These are phyloP conservation scores for Tinospora cordifolia DNA, from an alignment of 164 flowering plant species.

Conservation along the genomic window DNA sequence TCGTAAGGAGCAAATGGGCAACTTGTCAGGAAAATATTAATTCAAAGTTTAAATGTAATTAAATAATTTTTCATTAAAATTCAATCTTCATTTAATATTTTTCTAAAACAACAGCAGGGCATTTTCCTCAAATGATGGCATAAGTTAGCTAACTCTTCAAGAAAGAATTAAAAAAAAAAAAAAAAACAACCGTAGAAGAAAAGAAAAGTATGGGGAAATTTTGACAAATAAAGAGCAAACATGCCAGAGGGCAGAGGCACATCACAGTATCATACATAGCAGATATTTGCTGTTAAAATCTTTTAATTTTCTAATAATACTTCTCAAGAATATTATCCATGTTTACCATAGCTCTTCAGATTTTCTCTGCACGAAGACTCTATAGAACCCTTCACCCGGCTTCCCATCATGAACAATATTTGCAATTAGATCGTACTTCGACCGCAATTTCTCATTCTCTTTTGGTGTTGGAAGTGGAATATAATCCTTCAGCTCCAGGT, in stretches of 20 bases:
- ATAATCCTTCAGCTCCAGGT: constrained; percentile 89
- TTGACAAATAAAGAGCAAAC: background rate
- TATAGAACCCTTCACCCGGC: constrained; percentile 85
- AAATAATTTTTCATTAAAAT: too few relatives aligned
- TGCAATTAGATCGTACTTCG: constrained; percentile 92
- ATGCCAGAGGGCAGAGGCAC: too few relatives aligned
- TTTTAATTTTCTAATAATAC: background rate
- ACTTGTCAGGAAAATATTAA: too few relatives aligned
- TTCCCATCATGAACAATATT: constrained; percentile 98
- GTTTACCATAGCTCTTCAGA: constrained; percentile 88
- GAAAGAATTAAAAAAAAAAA: too few relatives aligned
- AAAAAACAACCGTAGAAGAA: background rate
- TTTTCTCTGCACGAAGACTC: constrained; percentile 95
- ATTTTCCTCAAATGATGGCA: too few relatives aligned
- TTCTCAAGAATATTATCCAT: background rate
- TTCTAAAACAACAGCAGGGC: too few relatives aligned
- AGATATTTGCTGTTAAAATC: background rate
- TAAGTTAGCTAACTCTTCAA: background rate
- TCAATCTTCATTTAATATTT: too few relatives aligned
- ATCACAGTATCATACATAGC: background rate
- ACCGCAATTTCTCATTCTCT: constrained; percentile 51
- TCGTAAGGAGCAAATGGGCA: background rate
- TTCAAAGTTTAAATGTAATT: too few relatives aligned
- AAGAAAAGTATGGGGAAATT: background rate
- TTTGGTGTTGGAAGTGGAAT: constrained; percentile 71